Conservation (phyloP, 1,139 yeast genomes). For the Zygosaccharomyces sapae region DNA sequence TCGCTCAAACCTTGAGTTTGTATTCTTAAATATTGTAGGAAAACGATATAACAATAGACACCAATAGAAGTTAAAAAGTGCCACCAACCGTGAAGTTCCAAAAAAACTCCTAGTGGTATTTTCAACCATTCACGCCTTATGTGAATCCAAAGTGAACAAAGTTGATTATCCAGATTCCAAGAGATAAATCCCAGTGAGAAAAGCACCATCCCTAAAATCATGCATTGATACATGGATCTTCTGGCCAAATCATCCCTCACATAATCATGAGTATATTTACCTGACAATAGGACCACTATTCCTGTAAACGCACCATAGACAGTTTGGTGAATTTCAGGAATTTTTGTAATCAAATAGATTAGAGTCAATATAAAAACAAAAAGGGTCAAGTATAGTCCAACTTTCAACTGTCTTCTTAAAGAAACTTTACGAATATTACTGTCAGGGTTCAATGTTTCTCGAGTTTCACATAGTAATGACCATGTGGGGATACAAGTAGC, state of each 20-base stretch:
- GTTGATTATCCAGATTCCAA: constrained; percentile 77
- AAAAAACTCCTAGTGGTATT: constrained; percentile 78
- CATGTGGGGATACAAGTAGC: constrained; percentile 95
- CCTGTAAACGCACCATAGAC: constrained; percentile 57
- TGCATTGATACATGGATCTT: constrained; percentile 48
- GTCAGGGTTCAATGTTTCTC: constrained; percentile 39
- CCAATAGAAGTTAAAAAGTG: constrained; percentile 83
- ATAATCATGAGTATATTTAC: constrained; percentile 45
- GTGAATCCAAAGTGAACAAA: constrained; percentile 61
- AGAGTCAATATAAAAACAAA: constrained; percentile 55
- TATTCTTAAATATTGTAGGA: constrained; percentile 62
- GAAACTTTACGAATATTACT: constrained; percentile 36
- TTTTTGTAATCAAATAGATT: constrained; percentile 62
- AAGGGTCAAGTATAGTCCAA: constrained; percentile 54
- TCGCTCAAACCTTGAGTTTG: constrained; percentile 51
- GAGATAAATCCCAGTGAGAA: constrained; percentile 71
- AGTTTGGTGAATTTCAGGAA: constrained; percentile 86
- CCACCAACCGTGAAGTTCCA: constrained; percentile 99
- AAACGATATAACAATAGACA: constrained; percentile 61
- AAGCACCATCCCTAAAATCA: constrained; percentile 56
- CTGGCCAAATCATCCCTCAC: constrained; percentile 49
- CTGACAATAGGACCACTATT: constrained; percentile 55
- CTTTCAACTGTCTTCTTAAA: constrained; percentile 30
- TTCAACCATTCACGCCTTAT: constrained; percentile 66
- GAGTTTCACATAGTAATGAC: constrained; percentile 67